Percentiles rank a stretch among this genome's conserved stretches.
phyloP scores from a whole-genome alignment of 805 yeast genomes.

The Wickerhamomyces hampshirensis region DNA sequence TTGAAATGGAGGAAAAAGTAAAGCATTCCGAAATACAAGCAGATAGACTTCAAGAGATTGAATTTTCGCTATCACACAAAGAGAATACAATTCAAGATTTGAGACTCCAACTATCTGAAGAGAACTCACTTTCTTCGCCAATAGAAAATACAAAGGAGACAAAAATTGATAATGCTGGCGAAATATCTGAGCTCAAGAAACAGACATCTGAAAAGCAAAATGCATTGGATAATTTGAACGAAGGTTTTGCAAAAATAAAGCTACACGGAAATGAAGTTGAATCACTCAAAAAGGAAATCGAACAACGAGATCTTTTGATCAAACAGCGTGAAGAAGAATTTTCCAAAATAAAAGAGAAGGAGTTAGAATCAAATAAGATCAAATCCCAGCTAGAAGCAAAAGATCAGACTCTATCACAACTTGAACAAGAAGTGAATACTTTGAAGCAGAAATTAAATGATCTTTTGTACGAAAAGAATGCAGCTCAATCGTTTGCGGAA shows the following conservation, averaged over 20 bases:
- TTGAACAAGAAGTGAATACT: neutral
- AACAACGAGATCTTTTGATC: neutral
- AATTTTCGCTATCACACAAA: slow-evolving; percentile 17
- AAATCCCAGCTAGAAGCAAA: neutral
- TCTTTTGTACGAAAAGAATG: neutral
- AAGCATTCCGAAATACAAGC: slow-evolving; percentile 3
- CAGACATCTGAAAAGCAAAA: neutral
- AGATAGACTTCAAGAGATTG: slow-evolving; percentile 17
- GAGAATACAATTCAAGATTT: slow-evolving; percentile 18
- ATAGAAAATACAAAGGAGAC: neutral
- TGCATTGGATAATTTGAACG: neutral
- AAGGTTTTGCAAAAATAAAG: neutral
- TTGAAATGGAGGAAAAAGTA: slow-evolving; percentile 10
- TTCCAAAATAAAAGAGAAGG: neutral
- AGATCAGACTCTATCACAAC: neutral
- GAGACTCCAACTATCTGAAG: slow-evolving; percentile 4
- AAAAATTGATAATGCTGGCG: neutral
- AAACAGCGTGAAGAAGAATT: slow-evolving; percentile 4
- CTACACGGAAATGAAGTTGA: neutral
- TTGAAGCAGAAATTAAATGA: neutral
- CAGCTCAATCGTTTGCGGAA: neutral
- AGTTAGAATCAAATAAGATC: slow-evolving; percentile 2
- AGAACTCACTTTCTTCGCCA: neutral
- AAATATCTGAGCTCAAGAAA: neutral
- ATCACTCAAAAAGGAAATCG: neutral